These are phyloP conservation scores for Tremellales sp. DNA, from an alignment of 1,284 basidiomycete genomes.

Conservation along the genomic window DNA sequence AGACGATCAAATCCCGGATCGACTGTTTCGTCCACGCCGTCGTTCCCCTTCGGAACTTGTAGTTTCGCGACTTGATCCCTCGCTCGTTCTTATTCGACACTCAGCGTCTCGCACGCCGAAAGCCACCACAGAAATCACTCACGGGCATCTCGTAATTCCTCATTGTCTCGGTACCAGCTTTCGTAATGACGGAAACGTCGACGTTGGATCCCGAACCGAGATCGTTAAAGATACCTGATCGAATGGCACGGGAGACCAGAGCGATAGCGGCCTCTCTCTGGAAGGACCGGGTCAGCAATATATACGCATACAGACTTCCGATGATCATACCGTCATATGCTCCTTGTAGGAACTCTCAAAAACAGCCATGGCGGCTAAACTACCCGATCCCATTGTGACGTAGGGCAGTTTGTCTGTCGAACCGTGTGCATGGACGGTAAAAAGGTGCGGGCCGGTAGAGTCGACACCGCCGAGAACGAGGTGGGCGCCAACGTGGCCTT, in stretches of 20 bases:
- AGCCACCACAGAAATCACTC: conserved; percentile 18
- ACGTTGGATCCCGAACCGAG: conserved; percentile 96
- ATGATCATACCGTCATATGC: conserved; percentile 64
- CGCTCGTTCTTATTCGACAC: conserved; percentile 69
- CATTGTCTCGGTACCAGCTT: conserved; percentile 75
- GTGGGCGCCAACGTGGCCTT: conserved; percentile 91
- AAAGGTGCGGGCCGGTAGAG: conserved; percentile 85
- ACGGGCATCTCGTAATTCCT: conserved; percentile 84
- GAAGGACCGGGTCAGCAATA: conserved; percentile 9
- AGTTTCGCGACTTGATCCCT: conserved; percentile 69
- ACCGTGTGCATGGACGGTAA: conserved; percentile 95
- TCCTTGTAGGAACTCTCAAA: conserved; percentile 87
- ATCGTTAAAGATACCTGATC: conserved; percentile 98
- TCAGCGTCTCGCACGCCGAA: conserved; percentile 1
- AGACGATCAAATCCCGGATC: conserved; percentile 66
- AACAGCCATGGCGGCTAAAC: conserved; percentile 95
- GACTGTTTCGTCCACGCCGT: conserved; percentile 82
- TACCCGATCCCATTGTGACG: conserved; percentile 97
- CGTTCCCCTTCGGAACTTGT: conserved; percentile 79
- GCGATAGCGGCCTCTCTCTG: conserved; percentile 77
- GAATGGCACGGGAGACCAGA: conserved; percentile 82
- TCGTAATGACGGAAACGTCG: conserved; percentile 92
- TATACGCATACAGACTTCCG: background rate
- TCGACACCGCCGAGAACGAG: conserved; percentile 98
- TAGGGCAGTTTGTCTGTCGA: conserved; percentile 98